These are phyloP conservation scores for Aspergillus avenaceus DNA, from an alignment of 495 filamentous ascomycete genomes.

Conservation along the genomic window DNA sequence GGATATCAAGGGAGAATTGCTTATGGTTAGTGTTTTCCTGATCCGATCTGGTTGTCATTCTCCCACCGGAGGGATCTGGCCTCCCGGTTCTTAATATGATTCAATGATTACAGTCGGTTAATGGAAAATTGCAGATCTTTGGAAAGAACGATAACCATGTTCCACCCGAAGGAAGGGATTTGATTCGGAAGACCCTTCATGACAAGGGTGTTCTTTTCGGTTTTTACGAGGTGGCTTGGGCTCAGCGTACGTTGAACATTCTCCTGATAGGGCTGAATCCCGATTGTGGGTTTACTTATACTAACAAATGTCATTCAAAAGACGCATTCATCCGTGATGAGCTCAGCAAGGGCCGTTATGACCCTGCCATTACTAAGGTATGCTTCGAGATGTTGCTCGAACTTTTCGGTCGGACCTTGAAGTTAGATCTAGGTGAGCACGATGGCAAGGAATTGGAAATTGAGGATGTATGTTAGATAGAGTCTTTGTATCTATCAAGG, in stretches of 20 bases:
- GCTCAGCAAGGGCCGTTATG: conserved; percentile 87
- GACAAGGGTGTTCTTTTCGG: conserved; percentile 70
- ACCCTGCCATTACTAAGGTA: conserved; percentile 79
- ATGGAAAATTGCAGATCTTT: conserved; percentile 52
- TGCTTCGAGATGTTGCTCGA: conserved; percentile 91
- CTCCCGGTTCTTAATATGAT: not conserved
- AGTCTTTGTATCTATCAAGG: not conserved
- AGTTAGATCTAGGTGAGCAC: conserved; percentile 66
- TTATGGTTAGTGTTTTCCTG: conserved; percentile 48
- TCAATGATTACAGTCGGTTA: conserved; percentile 10
- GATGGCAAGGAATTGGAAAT: conserved; percentile 45
- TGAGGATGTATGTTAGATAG: conserved; percentile 55
- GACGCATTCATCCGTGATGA: conserved; percentile 96
- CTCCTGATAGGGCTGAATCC: not conserved
- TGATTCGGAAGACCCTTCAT: conserved; percentile 80
- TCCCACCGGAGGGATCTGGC: not conserved
- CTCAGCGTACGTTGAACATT: conserved; percentile 61
- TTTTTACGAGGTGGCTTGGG: conserved; percentile 87
- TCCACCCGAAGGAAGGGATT: conserved; percentile 75
- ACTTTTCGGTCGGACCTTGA: conserved; percentile 74
- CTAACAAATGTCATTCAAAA: conserved; percentile 13
- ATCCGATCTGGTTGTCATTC: not conserved
- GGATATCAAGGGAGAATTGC: conserved; percentile 76
- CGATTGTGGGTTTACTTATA: not conserved
- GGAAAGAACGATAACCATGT: conserved; percentile 90